Evolutionary conservation across 345 rosid genomes (phyloP).

Genomic region (Hevea brasiliensis): DNA sequence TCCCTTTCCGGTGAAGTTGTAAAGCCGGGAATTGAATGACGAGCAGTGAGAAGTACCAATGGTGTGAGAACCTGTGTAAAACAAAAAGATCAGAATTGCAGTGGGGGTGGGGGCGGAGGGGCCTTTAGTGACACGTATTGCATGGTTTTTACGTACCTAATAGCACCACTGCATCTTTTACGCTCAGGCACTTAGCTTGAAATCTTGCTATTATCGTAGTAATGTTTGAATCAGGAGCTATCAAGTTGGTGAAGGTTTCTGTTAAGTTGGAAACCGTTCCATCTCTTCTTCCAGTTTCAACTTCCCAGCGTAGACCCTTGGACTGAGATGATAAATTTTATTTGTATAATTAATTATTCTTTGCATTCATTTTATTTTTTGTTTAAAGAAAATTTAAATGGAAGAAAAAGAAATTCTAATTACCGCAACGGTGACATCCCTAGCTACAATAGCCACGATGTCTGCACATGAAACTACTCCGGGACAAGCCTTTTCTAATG

Average conservation of each 20-base stretch:
- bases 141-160: constrained; percentile 38
- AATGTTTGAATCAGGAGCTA: constrained; percentile 43
- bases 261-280: constrained; percentile 43
- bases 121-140: neutral
- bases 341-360: no score
- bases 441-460: constrained; percentile 60
- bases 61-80: constrained; percentile 56
- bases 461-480: constrained; percentile 82
- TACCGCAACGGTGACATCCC: constrained; percentile 58
- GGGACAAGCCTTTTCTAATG: constrained; percentile 67
- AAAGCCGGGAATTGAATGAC: constrained; percentile 44
- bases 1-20: constrained; percentile 71
- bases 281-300: constrained; percentile 73
- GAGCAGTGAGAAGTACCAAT: constrained; percentile 67
- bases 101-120: neutral
- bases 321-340: constrained; percentile 21
- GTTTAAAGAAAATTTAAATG: neutral
- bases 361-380: no score
- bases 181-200: constrained; percentile 37
- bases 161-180: constrained; percentile 56
- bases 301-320: constrained; percentile 42
- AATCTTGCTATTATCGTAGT: constrained; percentile 35
- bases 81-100: neutral
- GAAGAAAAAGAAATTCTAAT: neutral
- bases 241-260: constrained; percentile 34